These are phyloP conservation scores for Exophiala lecanii-corni DNA, from an alignment of 2,329 filamentous ascomycete genomes.

Conservation along the genomic window DNA sequence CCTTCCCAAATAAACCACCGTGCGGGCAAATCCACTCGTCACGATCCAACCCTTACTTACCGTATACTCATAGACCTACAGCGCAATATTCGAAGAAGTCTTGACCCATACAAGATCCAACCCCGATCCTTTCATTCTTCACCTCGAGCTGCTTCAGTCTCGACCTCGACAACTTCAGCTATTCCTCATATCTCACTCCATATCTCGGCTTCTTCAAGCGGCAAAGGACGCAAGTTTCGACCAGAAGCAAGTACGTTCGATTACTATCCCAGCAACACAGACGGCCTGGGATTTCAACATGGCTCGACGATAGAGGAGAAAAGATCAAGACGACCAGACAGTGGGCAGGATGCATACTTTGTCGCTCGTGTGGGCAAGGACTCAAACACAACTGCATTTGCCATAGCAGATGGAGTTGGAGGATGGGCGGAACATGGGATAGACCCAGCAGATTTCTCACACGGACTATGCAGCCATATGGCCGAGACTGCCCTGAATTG, in stretches of 20 bases:
- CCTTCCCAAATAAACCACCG: constrained; percentile 21
- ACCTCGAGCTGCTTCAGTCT: constrained; percentile 6
- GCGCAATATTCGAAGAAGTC: constrained; percentile 18
- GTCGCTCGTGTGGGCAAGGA: constrained; percentile 72
- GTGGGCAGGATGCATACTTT: constrained; percentile 96
- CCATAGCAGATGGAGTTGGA: constrained; percentile 89
- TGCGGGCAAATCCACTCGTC: constrained; percentile 23
- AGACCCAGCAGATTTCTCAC: constrained; percentile 91
- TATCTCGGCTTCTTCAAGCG: constrained; percentile 69
- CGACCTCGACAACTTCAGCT: constrained; percentile 17
- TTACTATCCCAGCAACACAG: constrained; percentile 54
- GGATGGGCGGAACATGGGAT: constrained; percentile 92
- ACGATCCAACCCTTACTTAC: constrained; percentile 24
- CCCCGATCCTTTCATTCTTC: constrained; percentile 12
- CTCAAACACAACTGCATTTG: constrained; percentile 70
- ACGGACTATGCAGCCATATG: constrained; percentile 92
- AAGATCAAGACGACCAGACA: constrained; percentile 63
- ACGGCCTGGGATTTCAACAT: constrained; percentile 34
- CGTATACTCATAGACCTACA: constrained; percentile 20
- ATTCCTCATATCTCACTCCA: constrained; percentile 57
- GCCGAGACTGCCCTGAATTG: constrained; percentile 65
- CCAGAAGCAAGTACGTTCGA: constrained; percentile 66
- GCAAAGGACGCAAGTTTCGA: constrained; percentile 65
- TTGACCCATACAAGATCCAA: constrained; percentile 18
- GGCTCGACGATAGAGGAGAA: constrained; percentile 48